Evolutionary conservation across 108 stramenopile species (phyloP), one percentile per base, ranked within the genome.

Genomic region (Aurantiochytrium sp.): DNA sequence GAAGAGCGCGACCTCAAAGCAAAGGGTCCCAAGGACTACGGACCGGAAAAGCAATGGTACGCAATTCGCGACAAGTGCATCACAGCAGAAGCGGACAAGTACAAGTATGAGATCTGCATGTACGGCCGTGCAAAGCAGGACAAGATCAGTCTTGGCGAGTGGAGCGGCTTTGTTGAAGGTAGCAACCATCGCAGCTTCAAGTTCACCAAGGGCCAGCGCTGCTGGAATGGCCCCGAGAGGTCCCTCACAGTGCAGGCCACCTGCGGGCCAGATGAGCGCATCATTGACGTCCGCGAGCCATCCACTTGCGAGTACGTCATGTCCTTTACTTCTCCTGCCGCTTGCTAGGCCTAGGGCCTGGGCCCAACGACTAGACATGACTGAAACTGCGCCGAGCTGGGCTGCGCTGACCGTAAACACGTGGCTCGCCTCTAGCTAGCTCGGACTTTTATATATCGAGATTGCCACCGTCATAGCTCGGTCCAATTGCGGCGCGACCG

Each of bases 211-310:
- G 92, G 92, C 4, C 30, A 34, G 55, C 37, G 52, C 36, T 93
- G 92, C 89, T 92, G 91, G 91, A 89, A 90, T 55, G 91, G 91
- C 17, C 91, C 91, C 17, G 41, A 55, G 36, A 68, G 92, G 3
- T 89, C 90, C 10, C 31, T 92, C 31, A 54, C 89, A n/a, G 92
- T 92, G 12, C 42, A 86, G 39, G 55, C 92, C 52, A 90, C 45
- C 10, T 93, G 92, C 34, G 92, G 92, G 15, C 27, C 86, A 30
- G 88, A 90, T 32, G 89, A 91, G 10, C 50, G 12, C 30, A 42
- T 93, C 4, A 36, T 88, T 4, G 50, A n/a, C 36, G 92, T 92
- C 22, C 45, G 55, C 27, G 92, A 93, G 89, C 92, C 92, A 30
- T 86, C 88, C 22, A 93, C 90, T 52, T 93, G 92, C 69, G 53